Evolutionary conservation across 331 rosid genomes (phyloP).

Genomic region (Telfairia occidentalis): DNA sequence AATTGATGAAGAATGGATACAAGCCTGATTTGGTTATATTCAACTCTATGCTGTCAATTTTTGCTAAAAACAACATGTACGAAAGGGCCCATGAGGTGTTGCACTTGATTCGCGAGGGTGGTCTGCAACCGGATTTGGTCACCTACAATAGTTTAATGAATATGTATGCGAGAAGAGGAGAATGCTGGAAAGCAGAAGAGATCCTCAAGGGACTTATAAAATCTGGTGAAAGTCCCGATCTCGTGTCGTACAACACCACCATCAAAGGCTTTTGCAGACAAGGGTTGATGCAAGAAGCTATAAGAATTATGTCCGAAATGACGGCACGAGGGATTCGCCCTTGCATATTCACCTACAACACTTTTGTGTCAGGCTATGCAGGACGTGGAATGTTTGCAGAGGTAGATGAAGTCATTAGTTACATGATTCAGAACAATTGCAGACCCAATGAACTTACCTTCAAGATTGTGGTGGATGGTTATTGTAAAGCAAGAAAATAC

Average conservation of each 20-base stretch:
- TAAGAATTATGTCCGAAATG: slow-evolving; percentile 73
- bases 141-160: slow-evolving; percentile 82
- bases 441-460: slow-evolving; percentile 70
- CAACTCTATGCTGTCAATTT: slow-evolving; percentile 77
- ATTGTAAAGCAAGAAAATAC: slow-evolving; percentile 52
- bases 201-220: slow-evolving; percentile 48
- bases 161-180: slow-evolving; percentile 67
- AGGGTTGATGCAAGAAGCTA: slow-evolving; percentile 83
- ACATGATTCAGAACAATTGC: slow-evolving; percentile 70
- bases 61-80: slow-evolving; percentile 45
- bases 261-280: slow-evolving; percentile 81
- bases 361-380: slow-evolving; percentile 69
- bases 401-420: slow-evolving; percentile 66
- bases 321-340: slow-evolving; percentile 62
- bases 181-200: slow-evolving; percentile 92
- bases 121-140: slow-evolving; percentile 66
- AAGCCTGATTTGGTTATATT: slow-evolving; percentile 71
- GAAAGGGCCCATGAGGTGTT: slow-evolving; percentile 62
- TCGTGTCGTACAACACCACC: slow-evolving; percentile 74
- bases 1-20: slow-evolving; percentile 55
- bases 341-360: slow-evolving; percentile 74
- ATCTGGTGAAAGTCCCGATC: slow-evolving; percentile 62
- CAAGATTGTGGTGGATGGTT: slow-evolving; percentile 80
- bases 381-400: slow-evolving; percentile 57
- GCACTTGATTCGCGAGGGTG: slow-evolving; percentile 32